Evolutionary conservation across 768 basidiomycete genomes (phyloP).

Genomic region (Panaeolus papilionaceus): DNA sequence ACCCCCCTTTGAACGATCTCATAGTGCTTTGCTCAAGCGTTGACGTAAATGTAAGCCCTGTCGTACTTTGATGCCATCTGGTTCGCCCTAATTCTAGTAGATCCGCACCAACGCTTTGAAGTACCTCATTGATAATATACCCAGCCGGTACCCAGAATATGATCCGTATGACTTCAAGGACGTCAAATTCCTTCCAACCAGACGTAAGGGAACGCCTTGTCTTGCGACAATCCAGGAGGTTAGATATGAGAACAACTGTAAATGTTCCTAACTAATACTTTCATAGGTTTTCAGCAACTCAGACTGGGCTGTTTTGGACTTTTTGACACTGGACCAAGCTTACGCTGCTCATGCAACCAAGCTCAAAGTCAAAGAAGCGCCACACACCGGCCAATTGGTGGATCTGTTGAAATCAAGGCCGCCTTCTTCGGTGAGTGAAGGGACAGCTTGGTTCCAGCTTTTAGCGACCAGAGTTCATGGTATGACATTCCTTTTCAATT

Average conservation of each 20-base stretch:
- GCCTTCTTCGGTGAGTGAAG: conserved; percentile 58
- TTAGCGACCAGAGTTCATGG: conserved; percentile 61
- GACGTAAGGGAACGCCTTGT: conserved; percentile 54
- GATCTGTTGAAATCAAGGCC: conserved; percentile 63
- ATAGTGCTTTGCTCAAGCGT: conserved; percentile 71
- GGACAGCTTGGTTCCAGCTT: conserved; percentile 70
- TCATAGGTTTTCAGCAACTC: conserved; percentile 70
- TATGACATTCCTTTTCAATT: conserved; percentile 20
- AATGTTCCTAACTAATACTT: background rate
- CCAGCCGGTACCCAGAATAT: conserved; percentile 64
- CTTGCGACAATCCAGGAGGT: conserved; percentile 75
- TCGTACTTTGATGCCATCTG: background rate
- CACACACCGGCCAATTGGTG: conserved; percentile 66
- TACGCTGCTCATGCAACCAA: conserved; percentile 63
- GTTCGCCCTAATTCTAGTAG: conserved; percentile 22
- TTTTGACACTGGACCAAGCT: conserved; percentile 64
- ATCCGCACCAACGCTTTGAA: conserved; percentile 70
- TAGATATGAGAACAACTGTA: conserved; percentile 21
- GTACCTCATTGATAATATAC: conserved; percentile 82
- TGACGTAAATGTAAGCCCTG: conserved; percentile 43
- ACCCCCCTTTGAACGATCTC: conserved; percentile 70
- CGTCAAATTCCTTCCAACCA: conserved; percentile 81
- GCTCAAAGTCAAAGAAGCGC: conserved; percentile 73
- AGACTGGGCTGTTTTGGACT: conserved; percentile 80
- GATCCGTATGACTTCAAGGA: conserved; percentile 58